Percentiles rank a stretch among this genome's conserved stretches.
Evolutionary conservation across 2,329 filamentous ascomycete genomes (phyloP).

Genomic region (Samsoniella hepiali): DNA sequence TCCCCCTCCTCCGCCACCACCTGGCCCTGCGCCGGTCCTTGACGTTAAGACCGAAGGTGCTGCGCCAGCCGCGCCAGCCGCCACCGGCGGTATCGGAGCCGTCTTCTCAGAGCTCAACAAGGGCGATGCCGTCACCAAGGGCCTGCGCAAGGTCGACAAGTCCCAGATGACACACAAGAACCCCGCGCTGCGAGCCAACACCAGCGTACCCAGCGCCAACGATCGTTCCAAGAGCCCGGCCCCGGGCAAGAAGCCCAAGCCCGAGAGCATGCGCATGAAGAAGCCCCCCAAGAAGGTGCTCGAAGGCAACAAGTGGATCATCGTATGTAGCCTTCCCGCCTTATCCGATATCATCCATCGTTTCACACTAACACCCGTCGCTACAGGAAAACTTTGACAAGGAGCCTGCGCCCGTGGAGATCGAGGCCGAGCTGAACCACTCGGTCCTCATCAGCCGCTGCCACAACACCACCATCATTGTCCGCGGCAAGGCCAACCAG

Average conservation of each 20-base stretch:
- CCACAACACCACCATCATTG: conserved; percentile 83
- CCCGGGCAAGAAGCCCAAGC: conserved; percentile 83
- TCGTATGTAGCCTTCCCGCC: conserved; percentile 49
- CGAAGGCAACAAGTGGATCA: conserved; percentile 88
- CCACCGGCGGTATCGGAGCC: conserved; percentile 67
- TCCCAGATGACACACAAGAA: conserved; percentile 99
- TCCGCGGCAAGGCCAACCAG: conserved; percentile 94
- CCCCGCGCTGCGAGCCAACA: conserved; percentile 72
- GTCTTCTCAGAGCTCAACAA: conserved; percentile 92
- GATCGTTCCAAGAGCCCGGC: conserved; percentile 77
- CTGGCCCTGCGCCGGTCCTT: conserved; percentile 64
- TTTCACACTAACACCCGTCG: conserved; percentile 12
- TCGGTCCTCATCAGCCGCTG: conserved; percentile 90
- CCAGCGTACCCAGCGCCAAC: conserved; percentile 61
- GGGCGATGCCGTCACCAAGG: conserved; percentile 81
- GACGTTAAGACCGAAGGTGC: conserved; percentile 49
- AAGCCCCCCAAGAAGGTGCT: conserved; percentile 77
- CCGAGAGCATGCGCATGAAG: conserved; percentile 78
- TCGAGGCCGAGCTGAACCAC: conserved; percentile 78
- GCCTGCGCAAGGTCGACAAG: conserved; percentile 88
- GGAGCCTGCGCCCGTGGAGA: conserved; percentile 67
- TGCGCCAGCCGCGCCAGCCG: conserved; percentile 33
- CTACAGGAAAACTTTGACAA: conserved; percentile 85
- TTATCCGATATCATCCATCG: neutral
- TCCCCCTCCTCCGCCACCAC: conserved; percentile 62